A percentile compares a stretch with the other conserved stretches of the same genome.
Evolutionary conservation across 1,139 yeast genomes (phyloP).

Genomic region (Geotrichum bryndzae): DNA sequence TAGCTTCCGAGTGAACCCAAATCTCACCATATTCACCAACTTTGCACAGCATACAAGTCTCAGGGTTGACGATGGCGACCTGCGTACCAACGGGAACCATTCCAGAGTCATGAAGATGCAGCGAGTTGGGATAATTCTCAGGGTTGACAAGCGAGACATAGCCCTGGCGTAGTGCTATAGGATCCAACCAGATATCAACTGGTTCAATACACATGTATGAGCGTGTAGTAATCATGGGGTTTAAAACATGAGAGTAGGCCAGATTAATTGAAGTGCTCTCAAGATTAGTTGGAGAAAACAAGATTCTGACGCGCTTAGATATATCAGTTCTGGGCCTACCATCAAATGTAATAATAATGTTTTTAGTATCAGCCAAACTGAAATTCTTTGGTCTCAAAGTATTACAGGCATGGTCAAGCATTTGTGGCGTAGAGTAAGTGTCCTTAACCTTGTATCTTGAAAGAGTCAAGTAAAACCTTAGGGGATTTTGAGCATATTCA

Average conservation of each 20-base stretch:
- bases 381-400: constrained; percentile 60
- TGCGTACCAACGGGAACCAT: constrained; percentile 94
- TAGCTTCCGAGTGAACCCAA: constrained; percentile 92
- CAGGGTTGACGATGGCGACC: constrained; percentile 92
- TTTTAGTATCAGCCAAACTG: constrained; percentile 58
- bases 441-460: constrained; percentile 81
- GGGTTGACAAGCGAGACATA: constrained; percentile 75
- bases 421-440: constrained; percentile 77
- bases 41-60: constrained; percentile 67
- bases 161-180: constrained; percentile 84
- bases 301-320: constrained; percentile 50
- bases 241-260: constrained; percentile 71
- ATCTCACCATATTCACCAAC: constrained; percentile 97
- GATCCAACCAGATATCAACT: constrained; percentile 79
- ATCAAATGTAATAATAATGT: constrained; percentile 77
- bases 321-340: constrained; percentile 64
- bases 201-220: constrained; percentile 89
- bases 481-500: constrained; percentile 71
- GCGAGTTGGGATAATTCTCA: constrained; percentile 56
- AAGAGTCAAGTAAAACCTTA: constrained; percentile 62
- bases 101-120: constrained; percentile 88
- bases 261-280: constrained; percentile 68
- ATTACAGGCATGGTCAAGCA: constrained; percentile 69
- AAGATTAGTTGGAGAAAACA: constrained; percentile 60
- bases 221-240: constrained; percentile 79